Evolutionary conservation across 805 yeast genomes (phyloP), one percentile per base, ranked within the genome.

Genomic region (Pichia ethanolica): DNA sequence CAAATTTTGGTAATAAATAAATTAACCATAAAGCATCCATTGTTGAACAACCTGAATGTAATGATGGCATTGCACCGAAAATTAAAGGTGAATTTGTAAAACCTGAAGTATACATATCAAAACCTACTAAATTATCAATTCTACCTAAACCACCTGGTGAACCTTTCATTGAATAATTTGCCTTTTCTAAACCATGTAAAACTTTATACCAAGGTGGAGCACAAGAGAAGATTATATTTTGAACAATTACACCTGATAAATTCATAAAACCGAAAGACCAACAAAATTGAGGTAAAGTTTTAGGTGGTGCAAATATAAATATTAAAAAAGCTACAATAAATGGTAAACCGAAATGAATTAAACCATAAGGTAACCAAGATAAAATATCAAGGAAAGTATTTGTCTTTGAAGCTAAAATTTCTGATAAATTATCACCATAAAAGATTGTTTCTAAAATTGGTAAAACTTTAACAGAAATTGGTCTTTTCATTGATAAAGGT

Each of bases 151-250:
- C 99, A 57, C 98, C 99, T 0, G 99, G 96, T 1, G 95, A 85
- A 11, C 98, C 99, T 44, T 74, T 73, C 96, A 91, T 89, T 47
- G 83, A 72, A 67, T 91, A 91, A 67, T 89, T 81, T 3, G 98
- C 98, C 33, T 96, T 93, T 48, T 79, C 83, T 52, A 90, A 74
- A 1, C 96, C 97, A 63, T 91, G 83, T 44, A 83, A 66, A 51
- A 80, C 80, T 60, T 87, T 86, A 65, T 91, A 91, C 99, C 99
- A 91, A 20, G 99, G 99, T 12, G 99, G 95, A 47, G 98, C 97
- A 45, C 93, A 87, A 6, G 99, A 96, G 64, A 88, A 89, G 5
- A 82, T 54, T 30, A 63, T 49, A 56, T 89, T 75, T 69, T 93
- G 98, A 49, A 79, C 78, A 35, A 85, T 60, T 34, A 91, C 97